Evolutionary conservation across 1,139 yeast species (phyloP).

Genomic region (Geotrichum europaeum): DNA sequence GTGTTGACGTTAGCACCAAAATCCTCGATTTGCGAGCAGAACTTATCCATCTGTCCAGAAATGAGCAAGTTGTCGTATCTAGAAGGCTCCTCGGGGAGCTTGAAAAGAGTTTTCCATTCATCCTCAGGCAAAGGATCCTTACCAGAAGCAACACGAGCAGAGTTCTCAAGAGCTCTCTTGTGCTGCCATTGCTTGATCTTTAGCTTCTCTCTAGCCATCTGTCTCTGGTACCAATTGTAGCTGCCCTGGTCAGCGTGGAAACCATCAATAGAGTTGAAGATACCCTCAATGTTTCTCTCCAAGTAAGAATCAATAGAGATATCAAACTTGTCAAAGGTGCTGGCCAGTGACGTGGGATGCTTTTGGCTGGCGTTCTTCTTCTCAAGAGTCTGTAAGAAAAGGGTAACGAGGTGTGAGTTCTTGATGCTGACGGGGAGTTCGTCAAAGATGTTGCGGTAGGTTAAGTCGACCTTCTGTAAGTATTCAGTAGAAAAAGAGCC

Average conservation of each 20-base stretch:
- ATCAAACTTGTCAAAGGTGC: constrained; percentile 37
- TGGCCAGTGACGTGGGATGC: constrained; percentile 17
- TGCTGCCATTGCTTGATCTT: constrained; percentile 73
- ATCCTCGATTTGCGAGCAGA: constrained; percentile 63
- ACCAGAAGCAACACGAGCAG: constrained; percentile 50
- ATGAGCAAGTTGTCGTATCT: constrained; percentile 67
- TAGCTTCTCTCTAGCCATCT: constrained; percentile 61
- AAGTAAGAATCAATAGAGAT: constrained; percentile 39
- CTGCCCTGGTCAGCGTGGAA: constrained; percentile 77
- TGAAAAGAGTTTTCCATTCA: constrained; percentile 64
- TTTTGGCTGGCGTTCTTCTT: constrained; percentile 14
- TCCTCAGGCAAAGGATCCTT: constrained; percentile 48
- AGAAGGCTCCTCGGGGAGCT: constrained; percentile 70
- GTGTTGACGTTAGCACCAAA: constrained; percentile 53
- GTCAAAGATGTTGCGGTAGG: constrained; percentile 64
- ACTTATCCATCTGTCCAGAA: constrained; percentile 63
- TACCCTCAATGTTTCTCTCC: constrained; percentile 52
- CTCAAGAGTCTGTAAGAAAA: constrained; percentile 37
- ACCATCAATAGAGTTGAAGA: constrained; percentile 70
- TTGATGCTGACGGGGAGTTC: constrained; percentile 64
- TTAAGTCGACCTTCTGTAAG: constrained; percentile 53
- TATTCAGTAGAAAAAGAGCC: constrained; percentile 60
- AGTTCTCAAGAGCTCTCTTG: constrained; percentile 63
- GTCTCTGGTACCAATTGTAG: constrained; percentile 74
- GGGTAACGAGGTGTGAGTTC: constrained; percentile 49